phyloP scores from a whole-genome alignment of 2,329 filamentous ascomycete species.

The Zymoseptoria tritici region DNA sequence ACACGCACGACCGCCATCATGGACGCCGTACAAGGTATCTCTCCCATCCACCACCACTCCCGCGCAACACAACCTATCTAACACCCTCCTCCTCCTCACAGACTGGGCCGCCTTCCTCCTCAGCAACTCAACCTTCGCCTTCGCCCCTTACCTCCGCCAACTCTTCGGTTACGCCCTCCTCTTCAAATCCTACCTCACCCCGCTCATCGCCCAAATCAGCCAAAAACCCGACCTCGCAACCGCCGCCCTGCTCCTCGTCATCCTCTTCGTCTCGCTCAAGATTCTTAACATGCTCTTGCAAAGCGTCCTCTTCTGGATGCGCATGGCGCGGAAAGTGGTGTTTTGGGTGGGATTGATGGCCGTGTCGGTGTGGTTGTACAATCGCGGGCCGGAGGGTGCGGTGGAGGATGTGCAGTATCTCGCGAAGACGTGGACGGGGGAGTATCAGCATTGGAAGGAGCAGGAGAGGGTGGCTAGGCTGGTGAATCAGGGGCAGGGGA shows the following conservation, averaged over 20 bases:
- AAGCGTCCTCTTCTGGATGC: constrained; percentile 68
- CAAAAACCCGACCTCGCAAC: constrained; percentile 42
- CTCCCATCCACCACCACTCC: neutral
- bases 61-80: neutral
- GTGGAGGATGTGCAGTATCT: constrained; percentile 48
- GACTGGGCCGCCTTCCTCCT: constrained; percentile 28
- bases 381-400: constrained; percentile 57
- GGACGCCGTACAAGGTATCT: constrained; percentile 26
- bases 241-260: constrained; percentile 49
- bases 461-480: constrained; percentile 23
- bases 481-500: constrained; percentile 16
- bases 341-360: constrained; percentile 57
- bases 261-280: constrained; percentile 57
- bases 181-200: constrained; percentile 21
- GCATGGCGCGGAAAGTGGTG: constrained; percentile 54
- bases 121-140: constrained; percentile 10
- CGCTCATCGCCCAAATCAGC: constrained; percentile 25
- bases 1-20: constrained; percentile 11
- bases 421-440: constrained; percentile 31
- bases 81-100: constrained; percentile 5
- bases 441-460: constrained; percentile 34
- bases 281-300: constrained; percentile 64
- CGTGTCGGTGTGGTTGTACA: constrained; percentile 50
- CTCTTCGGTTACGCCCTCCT: constrained; percentile 15
- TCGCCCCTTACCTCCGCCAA: constrained; percentile 18